Conservation (phyloP, 305 asterid genomes). For the Ilex paraguariensis region DNA sequence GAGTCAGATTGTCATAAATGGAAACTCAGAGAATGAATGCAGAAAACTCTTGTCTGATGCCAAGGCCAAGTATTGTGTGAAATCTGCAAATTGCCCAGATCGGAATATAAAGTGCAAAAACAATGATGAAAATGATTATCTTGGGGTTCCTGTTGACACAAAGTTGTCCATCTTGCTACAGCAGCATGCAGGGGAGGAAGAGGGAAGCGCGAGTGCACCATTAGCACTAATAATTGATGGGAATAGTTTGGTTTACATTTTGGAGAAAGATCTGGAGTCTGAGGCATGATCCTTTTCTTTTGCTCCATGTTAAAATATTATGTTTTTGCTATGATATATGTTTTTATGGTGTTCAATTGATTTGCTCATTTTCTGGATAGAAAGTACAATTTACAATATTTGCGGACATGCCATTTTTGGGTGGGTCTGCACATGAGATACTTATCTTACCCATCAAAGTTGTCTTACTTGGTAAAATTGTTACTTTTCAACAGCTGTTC, state of each 20-base stretch:
- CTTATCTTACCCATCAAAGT: background rate
- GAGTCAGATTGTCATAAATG: conserved; percentile 82
- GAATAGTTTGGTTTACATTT: conserved; percentile 88
- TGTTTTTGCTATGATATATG: conserved; percentile 9
- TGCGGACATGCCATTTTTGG: too few species aligned
- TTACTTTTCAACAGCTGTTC: conserved; percentile 60
- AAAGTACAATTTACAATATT: too few species aligned
- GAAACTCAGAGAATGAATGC: conserved; percentile 89
- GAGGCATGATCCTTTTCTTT: conserved; percentile 47
- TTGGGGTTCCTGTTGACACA: conserved; percentile 39
- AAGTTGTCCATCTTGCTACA: conserved; percentile 35
- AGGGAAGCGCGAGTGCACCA: conserved; percentile 40
- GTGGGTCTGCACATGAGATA: too few species aligned
- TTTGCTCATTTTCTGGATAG: conserved; percentile 16
- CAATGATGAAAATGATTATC: conserved; percentile 43
- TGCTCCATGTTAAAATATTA: background rate
- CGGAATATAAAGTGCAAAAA: conserved; percentile 28
- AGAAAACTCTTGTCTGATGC: conserved; percentile 75
- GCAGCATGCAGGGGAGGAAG: conserved; percentile 39
- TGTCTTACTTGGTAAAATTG: conserved; percentile 30
- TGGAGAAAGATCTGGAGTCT: conserved; percentile 86
- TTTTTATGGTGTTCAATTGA: conserved; percentile 5
- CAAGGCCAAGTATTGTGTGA: conserved; percentile 51
- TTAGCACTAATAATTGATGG: conserved; percentile 97
- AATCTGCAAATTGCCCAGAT: conserved; percentile 30